Evolutionary conservation across 345 rosid genomes (phyloP).

Genomic region (Carallia brachiata): DNA sequence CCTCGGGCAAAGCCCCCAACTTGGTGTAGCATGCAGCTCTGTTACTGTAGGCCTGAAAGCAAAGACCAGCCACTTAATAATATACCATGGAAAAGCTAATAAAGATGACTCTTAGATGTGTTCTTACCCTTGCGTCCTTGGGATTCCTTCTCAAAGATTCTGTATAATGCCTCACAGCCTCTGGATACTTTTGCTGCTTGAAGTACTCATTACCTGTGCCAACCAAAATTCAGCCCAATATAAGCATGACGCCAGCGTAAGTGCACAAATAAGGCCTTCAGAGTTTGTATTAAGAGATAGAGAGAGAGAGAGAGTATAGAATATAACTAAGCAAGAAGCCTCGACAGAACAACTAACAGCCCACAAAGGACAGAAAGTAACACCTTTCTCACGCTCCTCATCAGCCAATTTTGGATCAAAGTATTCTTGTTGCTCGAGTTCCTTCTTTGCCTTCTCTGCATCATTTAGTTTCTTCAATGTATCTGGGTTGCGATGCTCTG

Average conservation of each 20-base stretch:
- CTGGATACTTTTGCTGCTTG: slow-evolving; percentile 91
- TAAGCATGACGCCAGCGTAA: not conserved
- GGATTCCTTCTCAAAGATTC: slow-evolving; percentile 92
- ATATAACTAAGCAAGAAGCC: no score
- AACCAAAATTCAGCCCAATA: not conserved
- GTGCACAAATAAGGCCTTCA: not conserved
- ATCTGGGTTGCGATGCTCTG: slow-evolving; percentile 98
- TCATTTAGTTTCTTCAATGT: slow-evolving; percentile 91
- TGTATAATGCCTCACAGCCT: slow-evolving; percentile 82
- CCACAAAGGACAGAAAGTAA: not conserved
- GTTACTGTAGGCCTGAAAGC: slow-evolving; percentile 75
- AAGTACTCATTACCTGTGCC: slow-evolving; percentile 76
- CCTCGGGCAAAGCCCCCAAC: slow-evolving; percentile 90
- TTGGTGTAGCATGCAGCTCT: slow-evolving; percentile 99
- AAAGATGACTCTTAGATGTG: not conserved
- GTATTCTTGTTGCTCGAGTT: slow-evolving; percentile 85
- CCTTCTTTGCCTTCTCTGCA: slow-evolving; percentile 91
- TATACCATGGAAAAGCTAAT: not conserved
- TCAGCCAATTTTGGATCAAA: slow-evolving; percentile 86
- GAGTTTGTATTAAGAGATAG: no score
- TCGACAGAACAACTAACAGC: not conserved
- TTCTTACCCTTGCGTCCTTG: slow-evolving; percentile 61
- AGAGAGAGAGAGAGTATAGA: no score
- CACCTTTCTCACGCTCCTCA: slow-evolving; percentile 98
- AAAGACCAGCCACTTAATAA: slow-evolving; percentile 1